Conservation (phyloP, 768 basidiomycete species). For the Naematelia encephala region DNA sequence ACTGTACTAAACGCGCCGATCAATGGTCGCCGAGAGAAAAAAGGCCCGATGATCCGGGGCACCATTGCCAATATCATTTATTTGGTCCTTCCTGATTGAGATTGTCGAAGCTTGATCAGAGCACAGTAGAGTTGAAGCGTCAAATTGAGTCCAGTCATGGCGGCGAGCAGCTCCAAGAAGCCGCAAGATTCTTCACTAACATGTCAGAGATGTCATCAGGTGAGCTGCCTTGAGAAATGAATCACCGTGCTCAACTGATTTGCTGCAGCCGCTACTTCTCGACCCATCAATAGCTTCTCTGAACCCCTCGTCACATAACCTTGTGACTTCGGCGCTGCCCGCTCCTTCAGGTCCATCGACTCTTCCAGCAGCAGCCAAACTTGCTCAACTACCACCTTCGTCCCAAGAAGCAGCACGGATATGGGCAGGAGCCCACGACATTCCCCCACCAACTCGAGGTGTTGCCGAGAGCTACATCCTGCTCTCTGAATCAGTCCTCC, state of each 20-base stretch:
- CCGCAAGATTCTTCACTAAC: slow-evolving; percentile 1
- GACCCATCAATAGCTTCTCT: slow-evolving; percentile 89
- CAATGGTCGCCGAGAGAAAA: too few species aligned
- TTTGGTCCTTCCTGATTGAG: background rate
- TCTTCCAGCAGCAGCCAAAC: slow-evolving; percentile 47
- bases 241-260: slow-evolving; percentile 4
- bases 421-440: slow-evolving; percentile 30
- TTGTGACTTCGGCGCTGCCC: slow-evolving; percentile 70
- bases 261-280: slow-evolving; percentile 68
- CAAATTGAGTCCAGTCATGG: too few species aligned
- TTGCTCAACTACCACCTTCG: slow-evolving; percentile 53
- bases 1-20: background rate
- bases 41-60: too few species aligned
- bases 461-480: slow-evolving; percentile 38
- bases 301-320: slow-evolving; percentile 80
- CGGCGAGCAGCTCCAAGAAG: background rate
- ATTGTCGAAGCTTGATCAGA: too few species aligned
- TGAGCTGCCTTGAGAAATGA: slow-evolving; percentile 10
- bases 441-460: background rate
- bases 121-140: too few species aligned
- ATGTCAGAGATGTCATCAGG: slow-evolving; percentile 44
- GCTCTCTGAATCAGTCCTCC: slow-evolving; percentile 46
- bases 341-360: slow-evolving; percentile 49
- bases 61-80: background rate
- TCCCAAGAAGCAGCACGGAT: slow-evolving; percentile 41